Evolutionary conservation across 1,284 basidiomycete species (phyloP).

Genomic region (Trichosporon inkin): DNA sequence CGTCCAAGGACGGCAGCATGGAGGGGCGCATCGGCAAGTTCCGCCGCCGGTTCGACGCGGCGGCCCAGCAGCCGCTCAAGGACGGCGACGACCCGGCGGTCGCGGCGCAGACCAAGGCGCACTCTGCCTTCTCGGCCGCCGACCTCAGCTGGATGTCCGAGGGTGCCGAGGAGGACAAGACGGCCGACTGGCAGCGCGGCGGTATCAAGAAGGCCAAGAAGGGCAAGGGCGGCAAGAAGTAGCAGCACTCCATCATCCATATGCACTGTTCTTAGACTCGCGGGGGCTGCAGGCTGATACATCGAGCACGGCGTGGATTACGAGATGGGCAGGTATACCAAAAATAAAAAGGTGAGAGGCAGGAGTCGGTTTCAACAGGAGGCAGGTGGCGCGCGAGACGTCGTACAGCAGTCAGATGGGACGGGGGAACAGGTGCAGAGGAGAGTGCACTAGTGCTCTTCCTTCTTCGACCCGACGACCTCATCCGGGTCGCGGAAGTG

Average conservation of each 20-base stretch:
- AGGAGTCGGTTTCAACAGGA: not conserved
- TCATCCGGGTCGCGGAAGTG: conserved; percentile 44
- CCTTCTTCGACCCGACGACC: conserved; percentile 21
- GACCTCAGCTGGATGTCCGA: conserved; percentile 51
- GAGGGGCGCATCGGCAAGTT: conserved; percentile 75
- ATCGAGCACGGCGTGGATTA: not conserved
- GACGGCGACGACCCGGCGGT: not conserved
- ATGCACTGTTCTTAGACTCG: conserved; percentile 14
- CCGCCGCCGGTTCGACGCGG: conserved; percentile 63
- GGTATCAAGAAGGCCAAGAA: conserved; percentile 22
- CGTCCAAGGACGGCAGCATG: conserved; percentile 62
- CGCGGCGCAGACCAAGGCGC: conserved; percentile 6
- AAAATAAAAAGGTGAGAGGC: not conserved
- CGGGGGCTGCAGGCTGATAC: not conserved
- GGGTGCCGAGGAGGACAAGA: conserved; percentile 47
- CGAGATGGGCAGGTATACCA: not conserved
- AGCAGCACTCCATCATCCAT: conserved; percentile 14
- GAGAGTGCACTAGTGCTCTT: not conserved
- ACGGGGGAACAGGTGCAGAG: not conserved
- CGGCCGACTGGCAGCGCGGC: conserved; percentile 31
- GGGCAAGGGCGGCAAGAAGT: conserved; percentile 36
- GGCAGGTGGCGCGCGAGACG: not conserved
- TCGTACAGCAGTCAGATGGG: not conserved
- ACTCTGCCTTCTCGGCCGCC: conserved; percentile 28
- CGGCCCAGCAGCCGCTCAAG: conserved; percentile 11